Evolutionary conservation across 306 rosid species (phyloP), one percentile per base, ranked within the genome.

Genomic region (Arachis stenosperma): DNA sequence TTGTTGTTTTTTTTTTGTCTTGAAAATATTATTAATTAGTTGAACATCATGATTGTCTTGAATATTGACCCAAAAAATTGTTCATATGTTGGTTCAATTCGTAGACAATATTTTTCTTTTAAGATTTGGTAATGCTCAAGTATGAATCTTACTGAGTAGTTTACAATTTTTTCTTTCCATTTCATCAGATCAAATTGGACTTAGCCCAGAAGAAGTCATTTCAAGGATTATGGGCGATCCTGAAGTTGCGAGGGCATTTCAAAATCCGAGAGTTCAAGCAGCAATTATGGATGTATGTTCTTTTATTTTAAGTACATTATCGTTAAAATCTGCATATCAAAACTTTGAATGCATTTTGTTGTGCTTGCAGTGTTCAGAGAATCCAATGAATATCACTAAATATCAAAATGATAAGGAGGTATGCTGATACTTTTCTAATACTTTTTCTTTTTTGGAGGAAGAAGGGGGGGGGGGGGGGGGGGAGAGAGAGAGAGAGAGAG

Each of bases 401-500:
- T 95, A 95, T 86, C 97, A 95, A 90, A 90, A 95, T 65, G 99
- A 95, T 82, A 90, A 95, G 87, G 99, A 95, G 99, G 99, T 95
- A 84, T 33, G 68, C 39, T 62, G 61, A 57, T 71, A 15, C 59
- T 37, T 50, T 30, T 40, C 64, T 58, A 36, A 51, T 66, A 4
- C 4, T 33, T 22, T 22, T 22, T n/a, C n/a, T n/a, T 22, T 22
- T 22, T 22, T 22, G 1, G 27, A 1, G 27, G 27, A 0, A 1
- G 27, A 1, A 1, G 1, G 27, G 27, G 27, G 27, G 27, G 27
- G 1, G n/a, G n/a, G n/a, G n/a, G n/a, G n/a, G n/a, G n/a, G n/a
- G n/a, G n/a, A n/a, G n/a, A n/a, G n/a, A n/a, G n/a, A n/a, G n/a
- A n/a, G n/a, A n/a, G n/a, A n/a, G n/a, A n/a, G n/a, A n/a, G n/a